Percentiles rank a stretch among this genome's conserved stretches.
Evolutionary conservation across 2,329 filamentous ascomycete genomes (phyloP).

Genomic region (Penicillium sumatraense): DNA sequence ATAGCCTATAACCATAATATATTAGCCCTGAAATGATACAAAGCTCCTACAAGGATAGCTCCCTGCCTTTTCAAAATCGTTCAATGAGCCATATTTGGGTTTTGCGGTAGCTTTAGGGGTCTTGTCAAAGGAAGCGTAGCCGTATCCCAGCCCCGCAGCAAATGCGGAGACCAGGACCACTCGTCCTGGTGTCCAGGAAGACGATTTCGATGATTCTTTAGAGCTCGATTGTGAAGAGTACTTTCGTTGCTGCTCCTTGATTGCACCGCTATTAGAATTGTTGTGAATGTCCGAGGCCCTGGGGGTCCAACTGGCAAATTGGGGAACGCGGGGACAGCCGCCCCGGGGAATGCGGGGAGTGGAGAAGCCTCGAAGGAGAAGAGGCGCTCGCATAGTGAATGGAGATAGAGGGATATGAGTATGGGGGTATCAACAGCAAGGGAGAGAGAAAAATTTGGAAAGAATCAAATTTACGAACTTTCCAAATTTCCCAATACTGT

Average conservation of each 20-base stretch:
- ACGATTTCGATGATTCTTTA: constrained; percentile 9
- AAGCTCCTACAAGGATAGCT: no score
- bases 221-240: constrained; percentile 21
- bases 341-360: constrained; percentile 30
- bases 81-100: constrained; percentile 43
- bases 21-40: not conserved
- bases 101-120: constrained; percentile 23
- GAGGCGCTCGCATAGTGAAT: constrained; percentile 29
- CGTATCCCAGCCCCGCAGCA: constrained; percentile 58
- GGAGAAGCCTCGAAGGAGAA: constrained; percentile 31
- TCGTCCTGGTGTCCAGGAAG: constrained; percentile 49
- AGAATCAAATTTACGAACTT: not conserved
- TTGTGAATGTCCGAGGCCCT: constrained; percentile 18
- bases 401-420: not conserved
- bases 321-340: constrained; percentile 22
- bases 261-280: constrained; percentile 16
- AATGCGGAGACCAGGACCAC: constrained; percentile 55
- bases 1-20: constrained; percentile 53
- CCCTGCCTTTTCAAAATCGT: constrained; percentile 46
- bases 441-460: not conserved
- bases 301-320: constrained; percentile 6
- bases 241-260: constrained; percentile 7
- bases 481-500: not conserved
- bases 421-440: not conserved
- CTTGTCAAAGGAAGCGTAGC: constrained; percentile 50